phyloP scores from a whole-genome alignment of 2,329 filamentous ascomycete species.

The Pleoardoris graminearum region DNA sequence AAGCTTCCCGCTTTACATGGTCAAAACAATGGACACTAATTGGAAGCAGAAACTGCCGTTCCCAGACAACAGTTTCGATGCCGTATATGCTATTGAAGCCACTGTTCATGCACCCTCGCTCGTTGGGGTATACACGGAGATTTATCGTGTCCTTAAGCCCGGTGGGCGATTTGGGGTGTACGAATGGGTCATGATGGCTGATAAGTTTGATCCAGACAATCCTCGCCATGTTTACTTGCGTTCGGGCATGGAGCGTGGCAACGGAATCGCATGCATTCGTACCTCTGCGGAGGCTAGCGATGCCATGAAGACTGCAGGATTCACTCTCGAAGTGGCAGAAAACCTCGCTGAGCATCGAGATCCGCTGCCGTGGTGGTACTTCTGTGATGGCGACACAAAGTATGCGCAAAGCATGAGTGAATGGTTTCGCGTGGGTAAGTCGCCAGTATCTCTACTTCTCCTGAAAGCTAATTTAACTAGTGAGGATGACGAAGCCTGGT shows the following conservation, averaged over 20 bases:
- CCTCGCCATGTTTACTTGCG: conserved; percentile 80
- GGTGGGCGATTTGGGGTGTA: conserved; percentile 92
- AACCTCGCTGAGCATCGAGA: conserved; percentile 77
- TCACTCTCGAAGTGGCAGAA: conserved; percentile 76
- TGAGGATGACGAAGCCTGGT: too few relatives aligned
- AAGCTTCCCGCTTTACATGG: conserved; percentile 13
- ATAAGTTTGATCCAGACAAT: conserved; percentile 85
- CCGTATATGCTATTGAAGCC: conserved; percentile 91
- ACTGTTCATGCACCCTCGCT: conserved; percentile 87
- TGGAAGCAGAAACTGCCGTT: conserved; percentile 77
- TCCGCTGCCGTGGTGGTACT: conserved; percentile 85
- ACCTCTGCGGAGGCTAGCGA: conserved; percentile 73
- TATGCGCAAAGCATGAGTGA: conserved; percentile 58
- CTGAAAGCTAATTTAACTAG: not conserved
- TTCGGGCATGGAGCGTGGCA: conserved; percentile 85
- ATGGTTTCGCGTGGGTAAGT: conserved; percentile 48
- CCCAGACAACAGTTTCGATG: conserved; percentile 83
- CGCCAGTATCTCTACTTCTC: not conserved
- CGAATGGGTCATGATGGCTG: conserved; percentile 90
- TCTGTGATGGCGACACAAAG: conserved; percentile 67
- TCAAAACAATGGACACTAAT: not conserved
- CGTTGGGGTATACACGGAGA: conserved; percentile 84
- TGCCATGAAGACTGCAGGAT: conserved; percentile 82
- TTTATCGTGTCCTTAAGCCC: conserved; percentile 90
- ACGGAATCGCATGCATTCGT: conserved; percentile 95